These are phyloP conservation scores for Cyamopsis tetragonoloba DNA, from an alignment of 306 rosid species.

Conservation along the genomic window DNA sequence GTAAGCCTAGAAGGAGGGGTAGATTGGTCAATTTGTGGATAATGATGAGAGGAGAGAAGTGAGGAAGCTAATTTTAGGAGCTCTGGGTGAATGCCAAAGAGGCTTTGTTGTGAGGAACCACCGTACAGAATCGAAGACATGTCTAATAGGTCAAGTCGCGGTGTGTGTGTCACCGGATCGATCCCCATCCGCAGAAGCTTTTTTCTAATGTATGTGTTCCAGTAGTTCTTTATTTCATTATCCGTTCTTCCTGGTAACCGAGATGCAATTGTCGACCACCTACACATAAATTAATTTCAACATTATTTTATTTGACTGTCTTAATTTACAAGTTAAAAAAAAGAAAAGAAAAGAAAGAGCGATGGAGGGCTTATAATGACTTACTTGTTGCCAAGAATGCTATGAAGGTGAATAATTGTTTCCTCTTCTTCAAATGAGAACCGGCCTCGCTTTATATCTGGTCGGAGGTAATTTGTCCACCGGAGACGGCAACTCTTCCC, in stretches of 20 bases:
- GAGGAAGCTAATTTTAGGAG: slow-evolving; percentile 74
- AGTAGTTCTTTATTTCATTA: slow-evolving; percentile 89
- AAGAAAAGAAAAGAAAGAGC: neutral
- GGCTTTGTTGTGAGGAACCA: slow-evolving; percentile 45
- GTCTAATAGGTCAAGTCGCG: slow-evolving; percentile 75
- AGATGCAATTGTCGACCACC: slow-evolving; percentile 95
- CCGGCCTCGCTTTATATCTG: slow-evolving; percentile 88
- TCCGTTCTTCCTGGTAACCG: slow-evolving; percentile 92
- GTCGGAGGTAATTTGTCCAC: slow-evolving; percentile 96
- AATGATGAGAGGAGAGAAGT: slow-evolving; percentile 41
- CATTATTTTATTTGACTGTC: neutral
- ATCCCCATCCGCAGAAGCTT: slow-evolving; percentile 93
- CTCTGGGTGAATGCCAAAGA: slow-evolving; percentile 55
- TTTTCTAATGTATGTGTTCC: slow-evolving; percentile 95
- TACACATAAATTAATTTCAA: slow-evolving; percentile 6
- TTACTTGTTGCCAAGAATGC: slow-evolving; percentile 88
- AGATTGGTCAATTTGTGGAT: slow-evolving; percentile 28
- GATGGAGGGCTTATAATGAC: too few species aligned
- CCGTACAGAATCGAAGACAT: slow-evolving; percentile 56
- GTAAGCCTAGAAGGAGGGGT: too few species aligned
- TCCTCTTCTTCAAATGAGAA: slow-evolving; percentile 94
- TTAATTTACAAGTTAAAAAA: neutral
- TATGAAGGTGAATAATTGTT: slow-evolving; percentile 84
- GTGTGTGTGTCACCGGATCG: slow-evolving; percentile 88
- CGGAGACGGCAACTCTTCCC: slow-evolving; percentile 97